phyloP scores from a whole-genome alignment of 345 rosid species.

The Salix viminalis region DNA sequence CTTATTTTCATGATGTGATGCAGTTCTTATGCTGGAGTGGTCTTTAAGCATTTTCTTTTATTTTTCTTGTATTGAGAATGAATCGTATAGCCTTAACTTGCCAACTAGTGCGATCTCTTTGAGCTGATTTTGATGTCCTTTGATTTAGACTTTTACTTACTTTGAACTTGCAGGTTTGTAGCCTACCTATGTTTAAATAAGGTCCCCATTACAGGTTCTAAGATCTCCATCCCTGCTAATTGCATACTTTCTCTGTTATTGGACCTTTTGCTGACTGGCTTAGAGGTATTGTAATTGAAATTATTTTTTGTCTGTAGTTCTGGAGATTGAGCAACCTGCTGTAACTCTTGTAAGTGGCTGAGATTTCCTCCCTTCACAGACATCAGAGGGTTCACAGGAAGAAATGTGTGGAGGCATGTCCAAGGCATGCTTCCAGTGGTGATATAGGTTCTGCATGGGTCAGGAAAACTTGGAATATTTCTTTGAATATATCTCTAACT shows the following conservation, averaged over 20 bases:
- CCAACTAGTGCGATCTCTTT: not conserved
- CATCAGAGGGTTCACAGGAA: conserved; percentile 1
- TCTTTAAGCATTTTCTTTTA: not conserved
- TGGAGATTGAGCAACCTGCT: conserved; percentile 25
- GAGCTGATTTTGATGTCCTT: conserved; percentile 2
- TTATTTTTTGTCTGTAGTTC: conserved; percentile 25
- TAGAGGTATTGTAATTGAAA: not conserved
- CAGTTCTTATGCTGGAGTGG: not conserved
- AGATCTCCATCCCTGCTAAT: conserved; percentile 1
- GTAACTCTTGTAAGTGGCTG: conserved; percentile 15
- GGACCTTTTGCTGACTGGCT: not conserved
- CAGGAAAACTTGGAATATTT: conserved; percentile 13
- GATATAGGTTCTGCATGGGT: conserved; percentile 9
- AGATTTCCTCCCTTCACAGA: conserved; percentile 4
- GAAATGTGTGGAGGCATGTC: conserved; percentile 1
- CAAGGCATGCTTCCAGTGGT: not conserved
- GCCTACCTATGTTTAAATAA: conserved; percentile 1
- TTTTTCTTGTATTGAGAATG: not conserved
- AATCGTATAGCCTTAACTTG: not conserved
- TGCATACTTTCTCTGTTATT: not conserved
- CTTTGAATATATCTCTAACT: conserved; percentile 6
- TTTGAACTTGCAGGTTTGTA: conserved; percentile 13
- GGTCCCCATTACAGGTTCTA: not conserved
- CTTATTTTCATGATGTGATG: not conserved
- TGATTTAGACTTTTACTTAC: conserved; percentile 6